phyloP scores from a whole-genome alignment of 345 rosid species.

The Noccaea bulbosa region DNA sequence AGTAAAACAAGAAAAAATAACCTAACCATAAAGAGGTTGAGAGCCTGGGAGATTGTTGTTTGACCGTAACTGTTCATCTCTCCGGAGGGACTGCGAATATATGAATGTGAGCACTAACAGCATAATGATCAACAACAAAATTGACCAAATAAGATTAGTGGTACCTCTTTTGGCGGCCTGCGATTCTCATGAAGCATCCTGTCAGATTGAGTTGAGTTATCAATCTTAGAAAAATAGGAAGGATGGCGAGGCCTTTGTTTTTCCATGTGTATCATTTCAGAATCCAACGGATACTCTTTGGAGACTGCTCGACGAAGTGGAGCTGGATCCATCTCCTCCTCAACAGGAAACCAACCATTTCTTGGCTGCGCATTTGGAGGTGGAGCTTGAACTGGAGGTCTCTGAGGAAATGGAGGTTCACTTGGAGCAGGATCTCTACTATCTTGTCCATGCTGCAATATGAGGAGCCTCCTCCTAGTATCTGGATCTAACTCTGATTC shows the following conservation, averaged over 20 bases:
- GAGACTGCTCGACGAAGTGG: slow-evolving; percentile 60
- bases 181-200: slow-evolving; percentile 78
- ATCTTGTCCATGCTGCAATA: slow-evolving; percentile 98
- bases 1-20: slow-evolving; percentile 29
- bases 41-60: slow-evolving; percentile 59
- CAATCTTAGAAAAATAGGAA: slow-evolving; percentile 65
- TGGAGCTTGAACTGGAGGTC: slow-evolving; percentile 66
- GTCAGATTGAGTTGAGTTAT: slow-evolving; percentile 66
- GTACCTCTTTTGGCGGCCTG: slow-evolving; percentile 83
- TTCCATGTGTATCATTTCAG: slow-evolving; percentile 69
- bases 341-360: slow-evolving; percentile 76
- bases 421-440: slow-evolving; percentile 65
- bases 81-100: slow-evolving; percentile 57
- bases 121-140: background rate
- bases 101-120: slow-evolving; percentile 16
- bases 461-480: slow-evolving; percentile 94
- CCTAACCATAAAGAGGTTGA: slow-evolving; percentile 68
- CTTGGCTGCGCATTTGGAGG: slow-evolving; percentile 66
- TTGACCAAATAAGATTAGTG: slow-evolving; percentile 18
- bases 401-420: slow-evolving; percentile 73
- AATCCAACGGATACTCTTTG: slow-evolving; percentile 68
- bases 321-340: slow-evolving; percentile 86
- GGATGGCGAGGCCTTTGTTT: slow-evolving; percentile 67
- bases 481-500: slow-evolving; percentile 98
- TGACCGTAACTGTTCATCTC: slow-evolving; percentile 56